Conservation (phyloP, 1,284 basidiomycete genomes). For the Ustilago cynodontis region DNA sequence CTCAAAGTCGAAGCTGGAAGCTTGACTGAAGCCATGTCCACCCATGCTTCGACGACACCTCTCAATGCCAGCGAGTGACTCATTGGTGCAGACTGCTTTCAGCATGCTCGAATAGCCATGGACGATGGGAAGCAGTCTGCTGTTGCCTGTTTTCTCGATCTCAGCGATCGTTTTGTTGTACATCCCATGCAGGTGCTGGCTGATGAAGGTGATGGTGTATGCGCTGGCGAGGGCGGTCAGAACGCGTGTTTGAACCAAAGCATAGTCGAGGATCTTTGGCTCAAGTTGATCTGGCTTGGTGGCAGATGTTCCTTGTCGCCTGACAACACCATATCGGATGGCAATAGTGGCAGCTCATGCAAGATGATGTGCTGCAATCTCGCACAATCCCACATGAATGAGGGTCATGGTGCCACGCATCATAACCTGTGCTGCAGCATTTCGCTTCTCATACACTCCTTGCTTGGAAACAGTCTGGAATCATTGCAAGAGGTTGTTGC, state of each 20-base stretch:
- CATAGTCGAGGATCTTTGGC: constrained; percentile 60
- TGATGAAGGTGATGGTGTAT: constrained; percentile 55
- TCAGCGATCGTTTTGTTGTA: constrained; percentile 55
- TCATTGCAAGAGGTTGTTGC: constrained; percentile 44
- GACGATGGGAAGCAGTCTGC: constrained; percentile 49
- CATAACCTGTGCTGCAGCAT: constrained; percentile 54
- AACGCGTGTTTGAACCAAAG: constrained; percentile 54
- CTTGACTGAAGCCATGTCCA: constrained; percentile 57
- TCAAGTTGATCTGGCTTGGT: constrained; percentile 39
- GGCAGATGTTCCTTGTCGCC: constrained; percentile 54
- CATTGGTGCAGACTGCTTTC: constrained; percentile 56
- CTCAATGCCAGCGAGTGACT: constrained; percentile 53
- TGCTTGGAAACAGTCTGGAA: constrained; percentile 54
- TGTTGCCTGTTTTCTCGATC: constrained; percentile 40
- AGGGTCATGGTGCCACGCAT: constrained; percentile 61
- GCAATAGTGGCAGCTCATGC: constrained; percentile 55
- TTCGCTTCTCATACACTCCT: constrained; percentile 52
- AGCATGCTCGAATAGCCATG: constrained; percentile 61
- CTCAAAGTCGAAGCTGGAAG: constrained; percentile 58
- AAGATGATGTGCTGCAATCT: constrained; percentile 59
- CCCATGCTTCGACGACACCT: constrained; percentile 57
- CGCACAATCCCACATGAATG: constrained; percentile 56
- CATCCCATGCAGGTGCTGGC: constrained; percentile 47
- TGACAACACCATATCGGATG: constrained; percentile 53
- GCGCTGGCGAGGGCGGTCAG: constrained; percentile 54